Percentiles rank a stretch among this genome's conserved stretches.
These are phyloP conservation scores for Xylaria sp. DNA, from an alignment of 2,329 filamentous ascomycete genomes.

Conservation along the genomic window DNA sequence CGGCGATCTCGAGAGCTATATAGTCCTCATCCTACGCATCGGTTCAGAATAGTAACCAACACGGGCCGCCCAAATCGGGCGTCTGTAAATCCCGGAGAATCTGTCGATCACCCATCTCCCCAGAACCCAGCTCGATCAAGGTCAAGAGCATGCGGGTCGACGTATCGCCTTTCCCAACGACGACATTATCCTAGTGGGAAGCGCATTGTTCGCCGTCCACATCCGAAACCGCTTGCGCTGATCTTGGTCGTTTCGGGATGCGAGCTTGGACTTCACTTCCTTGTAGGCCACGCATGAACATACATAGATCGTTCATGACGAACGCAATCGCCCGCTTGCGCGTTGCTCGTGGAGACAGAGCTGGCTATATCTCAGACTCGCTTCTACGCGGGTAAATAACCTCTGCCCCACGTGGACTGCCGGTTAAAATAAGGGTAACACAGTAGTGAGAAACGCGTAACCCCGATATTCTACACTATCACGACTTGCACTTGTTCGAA, in stretches of 20 bases:
- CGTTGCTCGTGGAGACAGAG: background rate
- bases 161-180: background rate
- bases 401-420: background rate
- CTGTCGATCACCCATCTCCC: background rate
- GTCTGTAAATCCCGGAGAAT: background rate
- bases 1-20: conserved; percentile 13
- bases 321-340: background rate
- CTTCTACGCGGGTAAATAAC: conserved; percentile 21
- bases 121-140: background rate
- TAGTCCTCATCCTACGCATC: background rate
- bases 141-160: background rate
- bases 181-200: background rate
- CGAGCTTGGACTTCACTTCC: background rate
- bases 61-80: background rate
- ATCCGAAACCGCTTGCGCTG: conserved; percentile 9
- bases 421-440: conserved; percentile 13
- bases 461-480: background rate
- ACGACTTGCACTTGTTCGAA: background rate
- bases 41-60: too few species aligned
- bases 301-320: conserved; percentile 11
- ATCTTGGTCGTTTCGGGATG: conserved; percentile 9
- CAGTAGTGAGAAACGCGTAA: background rate
- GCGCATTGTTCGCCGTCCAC: background rate
- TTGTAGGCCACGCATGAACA: background rate
- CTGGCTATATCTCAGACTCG: conserved; percentile 9